Base-by-base conservation (phyloP, 768 basidiomycete genomes). In the Pluteus cervinus region DNA sequence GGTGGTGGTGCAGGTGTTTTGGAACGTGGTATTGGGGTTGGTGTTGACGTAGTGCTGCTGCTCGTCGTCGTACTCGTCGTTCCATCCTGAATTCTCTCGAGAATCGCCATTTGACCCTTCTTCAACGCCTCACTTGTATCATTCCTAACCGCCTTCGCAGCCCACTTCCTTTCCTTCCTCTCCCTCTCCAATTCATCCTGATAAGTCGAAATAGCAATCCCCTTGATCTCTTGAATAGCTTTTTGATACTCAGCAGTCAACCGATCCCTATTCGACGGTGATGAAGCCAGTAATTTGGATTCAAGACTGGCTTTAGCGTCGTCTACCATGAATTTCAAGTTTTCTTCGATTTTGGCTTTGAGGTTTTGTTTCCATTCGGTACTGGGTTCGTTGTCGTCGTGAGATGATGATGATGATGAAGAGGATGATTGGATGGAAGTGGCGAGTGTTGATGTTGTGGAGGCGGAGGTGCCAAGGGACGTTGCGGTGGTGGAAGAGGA, bases 101-200 rank as follows among this genome's bases (percentile, higher is more conserved):
- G 24, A 8, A 35, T 35, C 39, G 1, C 16, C 7, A 30, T 6
- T 22, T 1, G 40, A 21, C 24, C 33, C 26, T 41, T 29, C 34
- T 41, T 41, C 40, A 33, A 41, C 33, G 33, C 18, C 4, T 26
- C 40, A 25, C n/a, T n/a, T n/a, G n/a, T n/a, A n/a, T n/a, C n/a
- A n/a, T 41, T 35, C 29, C 35, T 41, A 23, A 35, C 29, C 33
- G 23, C 33, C 2, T 35, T 35, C 26, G 26, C 1, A 8, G 40
- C 40, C 40, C 40, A 41, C 25, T 30, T 41, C 9, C 34, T 33
- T 29, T 41, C 33, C 33, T 41, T 33, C 3, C 40, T 33, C 12
- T 41, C 40, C 29, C 35, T 26, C 21, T 41, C 40, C 28, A 41
- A 29, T 17, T 41, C 26, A 16, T 17, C 24, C 16, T 41, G 40